Percentiles rank a stretch among this genome's conserved stretches.
These are phyloP conservation scores for Fabrea salina DNA, from an alignment of 169 alveolate species.

Conservation along the genomic window DNA sequence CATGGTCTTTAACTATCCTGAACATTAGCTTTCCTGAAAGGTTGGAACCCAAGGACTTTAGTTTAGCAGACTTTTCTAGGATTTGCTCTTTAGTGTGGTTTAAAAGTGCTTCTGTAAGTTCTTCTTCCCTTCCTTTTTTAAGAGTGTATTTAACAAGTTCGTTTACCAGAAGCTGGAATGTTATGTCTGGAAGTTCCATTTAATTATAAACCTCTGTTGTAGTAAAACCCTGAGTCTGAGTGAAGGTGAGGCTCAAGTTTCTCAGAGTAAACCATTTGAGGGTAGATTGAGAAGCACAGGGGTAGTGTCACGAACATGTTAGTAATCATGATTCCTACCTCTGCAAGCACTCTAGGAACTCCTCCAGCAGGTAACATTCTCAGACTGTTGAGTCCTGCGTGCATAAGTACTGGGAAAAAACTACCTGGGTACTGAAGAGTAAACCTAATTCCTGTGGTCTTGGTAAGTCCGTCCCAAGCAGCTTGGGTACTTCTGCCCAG, in stretches of 20 bases:
- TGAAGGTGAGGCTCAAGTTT: constrained; percentile 24
- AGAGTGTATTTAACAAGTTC: neutral
- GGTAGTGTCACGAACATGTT: neutral
- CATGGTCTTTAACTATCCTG: constrained; percentile 14
- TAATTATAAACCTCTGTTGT: constrained; percentile 25
- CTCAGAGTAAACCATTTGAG: neutral
- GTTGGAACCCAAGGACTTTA: neutral
- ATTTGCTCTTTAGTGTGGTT: neutral
- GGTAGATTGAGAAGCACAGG: constrained; percentile 8
- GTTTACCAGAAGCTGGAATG: constrained; percentile 13
- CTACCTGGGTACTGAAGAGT: constrained; percentile 7
- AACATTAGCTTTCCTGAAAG: neutral
- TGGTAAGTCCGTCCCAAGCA: constrained; percentile 21
- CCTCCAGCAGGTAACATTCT: constrained; percentile 8
- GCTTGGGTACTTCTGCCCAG: constrained; percentile 10
- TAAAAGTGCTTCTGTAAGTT: neutral
- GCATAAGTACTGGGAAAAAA: neutral
- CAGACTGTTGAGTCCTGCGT: neutral
- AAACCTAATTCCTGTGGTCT: neutral
- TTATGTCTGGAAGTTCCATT: constrained; percentile 2
- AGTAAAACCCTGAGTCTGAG: neutral
- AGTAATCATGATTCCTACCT: neutral
- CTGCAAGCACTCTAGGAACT: neutral
- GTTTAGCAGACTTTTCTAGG: neutral
- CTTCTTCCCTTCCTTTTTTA: neutral